A percentile compares a stretch with the other conserved stretches of the same genome.
Conservation (phyloP, 371 early-diverging fungal species). For the Mortierella sp. region DNA sequence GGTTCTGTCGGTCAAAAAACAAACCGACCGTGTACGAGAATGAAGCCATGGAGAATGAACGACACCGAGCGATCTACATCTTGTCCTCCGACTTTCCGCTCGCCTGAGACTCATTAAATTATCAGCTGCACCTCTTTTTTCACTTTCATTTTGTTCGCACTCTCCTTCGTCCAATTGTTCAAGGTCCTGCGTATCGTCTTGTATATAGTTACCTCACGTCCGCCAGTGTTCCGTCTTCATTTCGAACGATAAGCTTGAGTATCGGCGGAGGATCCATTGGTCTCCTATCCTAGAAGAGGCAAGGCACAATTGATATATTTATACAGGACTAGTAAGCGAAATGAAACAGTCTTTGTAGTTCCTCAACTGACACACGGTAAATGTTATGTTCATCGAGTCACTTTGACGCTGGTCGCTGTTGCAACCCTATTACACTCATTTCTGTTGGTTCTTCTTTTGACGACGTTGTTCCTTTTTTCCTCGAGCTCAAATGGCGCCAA, state of each 20-base stretch:
- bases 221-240: constrained; percentile 50
- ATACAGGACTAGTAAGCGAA: not conserved
- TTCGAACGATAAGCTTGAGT: constrained; percentile 57
- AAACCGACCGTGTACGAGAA: not conserved
- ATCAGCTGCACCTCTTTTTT: not conserved
- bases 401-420: not conserved
- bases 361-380: not conserved
- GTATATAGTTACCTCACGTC: constrained; percentile 58
- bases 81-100: not conserved
- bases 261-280: constrained; percentile 74
- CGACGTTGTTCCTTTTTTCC: not conserved
- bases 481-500: not conserved
- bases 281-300: constrained; percentile 64
- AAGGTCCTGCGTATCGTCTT: not conserved
- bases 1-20: not conserved
- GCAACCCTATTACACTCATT: not conserved
- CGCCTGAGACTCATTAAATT: not conserved
- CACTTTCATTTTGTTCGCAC: not conserved
- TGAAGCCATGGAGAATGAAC: not conserved
- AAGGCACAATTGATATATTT: not conserved
- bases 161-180: not conserved
- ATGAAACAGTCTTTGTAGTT: not conserved
- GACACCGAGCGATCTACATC: not conserved
- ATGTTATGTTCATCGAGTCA: not conserved
- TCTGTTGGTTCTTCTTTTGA: not conserved